Conservation (phyloP, 2,329 filamentous ascomycete genomes). For the Ophiobolus disseminans region DNA sequence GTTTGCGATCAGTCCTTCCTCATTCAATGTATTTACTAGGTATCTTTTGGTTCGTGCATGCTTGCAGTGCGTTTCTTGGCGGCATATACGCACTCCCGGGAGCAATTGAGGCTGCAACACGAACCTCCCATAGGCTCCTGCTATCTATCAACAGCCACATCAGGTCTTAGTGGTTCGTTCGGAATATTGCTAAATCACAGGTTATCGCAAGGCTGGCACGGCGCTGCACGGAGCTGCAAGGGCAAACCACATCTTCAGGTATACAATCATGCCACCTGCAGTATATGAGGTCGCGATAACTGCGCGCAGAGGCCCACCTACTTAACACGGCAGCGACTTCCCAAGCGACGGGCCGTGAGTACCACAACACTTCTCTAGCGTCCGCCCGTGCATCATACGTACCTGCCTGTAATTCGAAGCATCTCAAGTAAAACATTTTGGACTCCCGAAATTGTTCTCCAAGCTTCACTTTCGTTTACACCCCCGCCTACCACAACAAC, state of each 20-base stretch:
- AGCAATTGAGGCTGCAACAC: background rate
- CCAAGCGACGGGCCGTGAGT: background rate
- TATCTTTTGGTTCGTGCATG: background rate
- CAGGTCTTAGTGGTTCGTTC: background rate
- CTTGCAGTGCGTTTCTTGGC: background rate
- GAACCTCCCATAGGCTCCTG: background rate
- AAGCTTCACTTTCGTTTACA: conserved; percentile 4
- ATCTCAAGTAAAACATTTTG: background rate
- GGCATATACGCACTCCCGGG: background rate
- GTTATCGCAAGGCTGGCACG: background rate
- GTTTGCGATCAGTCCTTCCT: background rate
- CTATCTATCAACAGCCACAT: background rate
- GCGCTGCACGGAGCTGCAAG: background rate
- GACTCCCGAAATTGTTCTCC: too few relatives aligned
- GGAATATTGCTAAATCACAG: conserved; percentile 1
- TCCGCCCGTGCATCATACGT: background rate
- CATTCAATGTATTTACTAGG: too few relatives aligned
- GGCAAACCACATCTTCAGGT: background rate
- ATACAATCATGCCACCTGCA: background rate
- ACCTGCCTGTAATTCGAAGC: background rate
- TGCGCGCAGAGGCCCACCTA: background rate
- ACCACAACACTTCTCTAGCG: background rate
- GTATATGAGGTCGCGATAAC: background rate
- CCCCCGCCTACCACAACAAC: conserved; percentile 1
- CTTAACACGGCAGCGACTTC: conserved; percentile 1